Conservation (phyloP, 768 basidiomycete species). For the Suillus clintonianus region DNA sequence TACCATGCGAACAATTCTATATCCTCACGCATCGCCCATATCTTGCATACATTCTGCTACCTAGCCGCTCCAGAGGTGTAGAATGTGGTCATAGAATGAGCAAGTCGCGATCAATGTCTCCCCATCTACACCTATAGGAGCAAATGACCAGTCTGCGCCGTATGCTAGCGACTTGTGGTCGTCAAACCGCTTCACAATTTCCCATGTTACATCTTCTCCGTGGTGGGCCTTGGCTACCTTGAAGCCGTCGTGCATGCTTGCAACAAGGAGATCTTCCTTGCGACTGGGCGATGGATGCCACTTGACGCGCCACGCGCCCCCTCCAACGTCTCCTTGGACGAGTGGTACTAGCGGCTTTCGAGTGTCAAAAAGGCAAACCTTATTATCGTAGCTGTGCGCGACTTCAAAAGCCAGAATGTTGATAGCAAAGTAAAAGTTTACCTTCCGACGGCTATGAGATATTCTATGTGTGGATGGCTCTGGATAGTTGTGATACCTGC, state of each 20-base stretch:
- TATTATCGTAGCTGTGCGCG: constrained; percentile 73
- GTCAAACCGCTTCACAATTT: constrained; percentile 63
- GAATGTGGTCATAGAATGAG: constrained; percentile 91
- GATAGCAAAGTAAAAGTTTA: constrained; percentile 30
- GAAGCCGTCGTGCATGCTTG: constrained; percentile 98
- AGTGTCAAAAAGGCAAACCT: constrained; percentile 79
- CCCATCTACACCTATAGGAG: constrained; percentile 21
- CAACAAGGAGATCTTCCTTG: constrained; percentile 79
- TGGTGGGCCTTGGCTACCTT: constrained; percentile 57
- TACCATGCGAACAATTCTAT: neutral
- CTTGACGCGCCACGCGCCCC: constrained; percentile 94
- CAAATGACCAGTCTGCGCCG: constrained; percentile 86
- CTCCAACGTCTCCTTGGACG: constrained; percentile 67
- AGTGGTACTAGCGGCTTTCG: constrained; percentile 67
- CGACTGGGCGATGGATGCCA: constrained; percentile 85
- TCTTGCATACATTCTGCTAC: neutral
- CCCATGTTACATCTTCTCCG: constrained; percentile 23
- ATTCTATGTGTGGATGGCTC: constrained; percentile 74
- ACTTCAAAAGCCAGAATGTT: neutral
- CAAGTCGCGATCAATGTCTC: constrained; percentile 77
- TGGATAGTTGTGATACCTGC: constrained; percentile 93
- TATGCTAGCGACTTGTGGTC: constrained; percentile 85
- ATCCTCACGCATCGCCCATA: neutral
- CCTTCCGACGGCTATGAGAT: constrained; percentile 92
- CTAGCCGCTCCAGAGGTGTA: constrained; percentile 81